Evolutionary conservation across 257 asterid species (phyloP).

Genomic region (Verbascum thapsus): DNA sequence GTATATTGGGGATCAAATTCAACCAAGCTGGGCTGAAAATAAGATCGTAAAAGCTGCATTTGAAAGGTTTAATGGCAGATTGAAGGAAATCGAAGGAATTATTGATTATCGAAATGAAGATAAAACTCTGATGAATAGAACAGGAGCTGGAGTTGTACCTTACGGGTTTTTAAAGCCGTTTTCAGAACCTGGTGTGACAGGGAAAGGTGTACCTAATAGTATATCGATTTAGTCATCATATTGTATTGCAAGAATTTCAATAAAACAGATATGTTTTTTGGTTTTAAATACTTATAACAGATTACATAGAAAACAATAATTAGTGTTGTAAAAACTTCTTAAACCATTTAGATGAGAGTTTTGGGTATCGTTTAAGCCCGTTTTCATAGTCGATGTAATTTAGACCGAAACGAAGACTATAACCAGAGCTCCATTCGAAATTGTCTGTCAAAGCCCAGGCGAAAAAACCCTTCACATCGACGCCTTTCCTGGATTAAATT

Average conservation of each 20-base stretch:
- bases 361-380: conserved; percentile 31
- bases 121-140: conserved; percentile 40
- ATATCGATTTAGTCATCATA: conserved; percentile 54
- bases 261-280: not conserved
- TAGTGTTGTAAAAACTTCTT: conserved; percentile 21
- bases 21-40: conserved; percentile 49
- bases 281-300: not conserved
- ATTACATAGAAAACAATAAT: not conserved
- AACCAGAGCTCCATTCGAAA: conserved; percentile 36
- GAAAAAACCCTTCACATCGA: conserved; percentile 35
- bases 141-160: conserved; percentile 80
- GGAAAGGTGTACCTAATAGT: conserved; percentile 78
- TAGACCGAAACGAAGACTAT: conserved; percentile 34
- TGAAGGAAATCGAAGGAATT: conserved; percentile 66
- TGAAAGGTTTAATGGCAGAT: conserved; percentile 46
- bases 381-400: conserved; percentile 30
- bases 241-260: not conserved
- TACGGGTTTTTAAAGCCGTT: conserved; percentile 71
- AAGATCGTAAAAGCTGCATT: conserved; percentile 47
- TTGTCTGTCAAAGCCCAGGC: conserved; percentile 46
- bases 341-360: conserved; percentile 40
- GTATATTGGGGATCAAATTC: conserved; percentile 49
- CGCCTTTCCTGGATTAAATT: conserved; percentile 30
- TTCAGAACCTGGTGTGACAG: conserved; percentile 72
- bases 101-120: conserved; percentile 63